Conservation (phyloP, 176 grass and related monocot genomes). For the Pontederia paniculata region DNA sequence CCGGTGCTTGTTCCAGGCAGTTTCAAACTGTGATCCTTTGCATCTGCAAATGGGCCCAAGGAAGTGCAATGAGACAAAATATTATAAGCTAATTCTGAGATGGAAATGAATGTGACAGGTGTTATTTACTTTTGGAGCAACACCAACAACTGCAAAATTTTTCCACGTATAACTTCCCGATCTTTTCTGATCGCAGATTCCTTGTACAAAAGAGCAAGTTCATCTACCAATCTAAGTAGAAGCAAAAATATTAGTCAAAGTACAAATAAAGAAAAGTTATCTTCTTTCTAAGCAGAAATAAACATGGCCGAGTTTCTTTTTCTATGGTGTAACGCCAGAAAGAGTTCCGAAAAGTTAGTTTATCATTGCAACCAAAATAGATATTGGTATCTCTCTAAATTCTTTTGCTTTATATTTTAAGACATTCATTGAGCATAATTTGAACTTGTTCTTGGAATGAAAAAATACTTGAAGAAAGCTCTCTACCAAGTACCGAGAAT, state of each 20-base stretch:
- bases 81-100: neutral
- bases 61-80: slow-evolving; percentile 1
- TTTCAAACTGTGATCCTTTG: slow-evolving; percentile 63
- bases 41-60: slow-evolving; percentile 29
- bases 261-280: slow-evolving; percentile 1
- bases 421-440: too few species aligned
- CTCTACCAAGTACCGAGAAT: too few species aligned
- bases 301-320: neutral
- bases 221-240: slow-evolving; percentile 59
- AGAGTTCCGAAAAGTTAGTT: too few species aligned
- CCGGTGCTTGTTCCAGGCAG: slow-evolving; percentile 75
- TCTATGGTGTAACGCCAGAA: too few species aligned
- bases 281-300: neutral
- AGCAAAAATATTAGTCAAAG: neutral
- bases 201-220: slow-evolving; percentile 70
- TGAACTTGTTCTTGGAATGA: too few species aligned
- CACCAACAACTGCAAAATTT: slow-evolving; percentile 41
- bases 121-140: slow-evolving; percentile 55
- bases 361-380: too few species aligned
- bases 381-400: too few species aligned
- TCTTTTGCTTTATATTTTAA: too few species aligned
- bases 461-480: too few species aligned
- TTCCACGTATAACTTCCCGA: slow-evolving; percentile 35
- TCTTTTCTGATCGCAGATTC: slow-evolving; percentile 59
- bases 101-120: slow-evolving; percentile 2